Evolutionary conservation across 148 eudicot species (phyloP), one percentile per base, ranked within the genome.

Genomic region (Rhododendron williamsianum): DNA sequence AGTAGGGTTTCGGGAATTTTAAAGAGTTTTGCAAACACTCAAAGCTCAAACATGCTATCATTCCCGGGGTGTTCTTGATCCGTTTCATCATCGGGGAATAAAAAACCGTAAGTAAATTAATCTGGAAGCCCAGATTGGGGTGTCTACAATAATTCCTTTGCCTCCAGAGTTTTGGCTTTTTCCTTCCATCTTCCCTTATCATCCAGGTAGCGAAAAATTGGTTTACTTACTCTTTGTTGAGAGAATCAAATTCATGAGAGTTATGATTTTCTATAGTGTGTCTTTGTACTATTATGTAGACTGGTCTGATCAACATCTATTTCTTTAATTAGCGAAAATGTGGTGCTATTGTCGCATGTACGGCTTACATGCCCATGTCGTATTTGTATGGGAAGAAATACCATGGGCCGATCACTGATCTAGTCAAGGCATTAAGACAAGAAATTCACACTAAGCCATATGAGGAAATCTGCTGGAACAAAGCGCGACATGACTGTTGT

Each of bases 291-390:
- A 4, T 74, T 84, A 45, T 15, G 51, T 78, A 23, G 58, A 38
- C 52, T 35, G 12, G 49, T 38, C 43, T 46, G 8, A 63, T 12
- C 49, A 5, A 5, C 3, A 21, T 60, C 4, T 21, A 21, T 60
- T 27, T 15, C 41, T 84, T 45, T 9, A 72, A 82, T 82, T 81
- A 86, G 89, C 89, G 54, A 89, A 89, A 85, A 89, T 89, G 91
- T 85, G 87, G 89, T 85, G 87, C 21, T 89, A 87, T 49, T 89
- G 89, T 76, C 91, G 91, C 38, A 30, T 0, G 30, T 30, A 87
- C 86, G 12, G 76, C 89, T 54, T 89, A 89, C 84, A 85, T 89
- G 91, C 91, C 91, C 7, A 89, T 89, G 91, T 89, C 91, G 2
- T 89, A 89, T 51, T 82, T 89, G 79, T 89, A 89, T 45, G 89